A percentile compares a stretch with the other conserved stretches of the same genome.
Evolutionary conservation across 768 basidiomycete genomes (phyloP).

Genomic region (Suillus fuscotomentosus): DNA sequence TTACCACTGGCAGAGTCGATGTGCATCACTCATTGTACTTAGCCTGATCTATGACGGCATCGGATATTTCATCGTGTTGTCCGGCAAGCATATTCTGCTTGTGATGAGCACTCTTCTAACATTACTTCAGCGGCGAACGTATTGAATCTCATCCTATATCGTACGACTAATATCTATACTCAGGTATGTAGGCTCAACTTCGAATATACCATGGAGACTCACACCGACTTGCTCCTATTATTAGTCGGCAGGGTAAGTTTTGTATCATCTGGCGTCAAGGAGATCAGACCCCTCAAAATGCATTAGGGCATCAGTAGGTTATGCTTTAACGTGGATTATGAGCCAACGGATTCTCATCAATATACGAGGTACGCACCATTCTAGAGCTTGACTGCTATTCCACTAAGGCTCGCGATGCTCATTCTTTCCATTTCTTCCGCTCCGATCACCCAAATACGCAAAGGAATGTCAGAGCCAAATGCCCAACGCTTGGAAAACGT

Average conservation of each 20-base stretch:
- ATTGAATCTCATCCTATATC: slow-evolving; percentile 52
- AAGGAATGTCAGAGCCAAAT: slow-evolving; percentile 25
- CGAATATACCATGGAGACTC: slow-evolving; percentile 8
- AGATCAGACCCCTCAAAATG: not conserved
- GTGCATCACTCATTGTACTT: not conserved
- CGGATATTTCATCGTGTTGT: slow-evolving; percentile 57
- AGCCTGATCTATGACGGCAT: slow-evolving; percentile 72
- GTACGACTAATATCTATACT: slow-evolving; percentile 32
- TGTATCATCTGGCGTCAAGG: not conserved
- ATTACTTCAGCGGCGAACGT: slow-evolving; percentile 42
- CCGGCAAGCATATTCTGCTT: slow-evolving; percentile 32
- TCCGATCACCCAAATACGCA: not conserved
- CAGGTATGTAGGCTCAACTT: slow-evolving; percentile 38
- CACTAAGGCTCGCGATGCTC: not conserved
- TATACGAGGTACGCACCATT: slow-evolving; percentile 42
- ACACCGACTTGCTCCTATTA: slow-evolving; percentile 2
- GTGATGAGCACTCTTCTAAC: not conserved
- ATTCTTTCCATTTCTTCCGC: not conserved
- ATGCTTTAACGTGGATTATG: slow-evolving; percentile 61
- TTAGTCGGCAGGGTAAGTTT: slow-evolving; percentile 51
- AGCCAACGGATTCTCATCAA: slow-evolving; percentile 57
- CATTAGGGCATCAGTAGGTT: slow-evolving; percentile 51
- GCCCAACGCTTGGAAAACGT: slow-evolving; percentile 27
- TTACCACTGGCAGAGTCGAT: slow-evolving; percentile 8
- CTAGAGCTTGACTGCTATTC: not conserved